Evolutionary conservation across 106 monocot genomes (phyloP), one percentile per base, ranked within the genome.

Genomic region (Apostasia shenzhenica): DNA sequence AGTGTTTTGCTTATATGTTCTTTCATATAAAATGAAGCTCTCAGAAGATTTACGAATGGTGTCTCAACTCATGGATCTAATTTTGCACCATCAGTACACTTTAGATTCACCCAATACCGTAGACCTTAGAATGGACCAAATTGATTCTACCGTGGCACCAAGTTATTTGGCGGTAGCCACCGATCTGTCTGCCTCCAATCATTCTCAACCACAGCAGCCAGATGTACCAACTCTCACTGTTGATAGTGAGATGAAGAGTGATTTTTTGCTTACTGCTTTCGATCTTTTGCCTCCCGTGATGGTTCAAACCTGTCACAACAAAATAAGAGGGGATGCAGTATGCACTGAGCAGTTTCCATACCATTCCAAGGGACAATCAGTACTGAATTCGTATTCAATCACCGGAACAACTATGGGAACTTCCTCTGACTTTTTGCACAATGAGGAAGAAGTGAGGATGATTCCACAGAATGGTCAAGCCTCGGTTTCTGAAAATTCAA

Each of bases 321-420:
- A 41, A 48, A 70, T 53, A 73, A 53, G 55, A 48, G 26, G 66
- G 75, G 58, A 78, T 40, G 48, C 67, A 39, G 79, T 59, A 41
- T 64, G 48, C 45, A 48, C 42, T 39, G 63, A 74, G 5, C 48
- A 73, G 60, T 61, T 73, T 8, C n/a, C 55, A 1, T 63, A 73
- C 67, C 51, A 67, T 41, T 55, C 52, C 47, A 55, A 70, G 54
- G 70, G 68, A 48, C 48, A 61, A 13, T 48, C 40, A 43, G 8
- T 53, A 3, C 45, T 73, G 26, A 26, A 26, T 26, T 26, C 26
- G 26, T 26, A 26, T 26, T 26, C 26, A 26, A 26, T 26, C 26
- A 26, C 26, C 26, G 26, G 26, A 26, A 26, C 26, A 26, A 26
- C 26, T 26, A 26, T 26, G 26, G 26, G 26, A 26, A 26, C 26